A percentile compares a stretch with the other conserved stretches of the same genome.
Conservation (phyloP, 495 filamentous ascomycete genomes). For the Penicillium lividum region DNA sequence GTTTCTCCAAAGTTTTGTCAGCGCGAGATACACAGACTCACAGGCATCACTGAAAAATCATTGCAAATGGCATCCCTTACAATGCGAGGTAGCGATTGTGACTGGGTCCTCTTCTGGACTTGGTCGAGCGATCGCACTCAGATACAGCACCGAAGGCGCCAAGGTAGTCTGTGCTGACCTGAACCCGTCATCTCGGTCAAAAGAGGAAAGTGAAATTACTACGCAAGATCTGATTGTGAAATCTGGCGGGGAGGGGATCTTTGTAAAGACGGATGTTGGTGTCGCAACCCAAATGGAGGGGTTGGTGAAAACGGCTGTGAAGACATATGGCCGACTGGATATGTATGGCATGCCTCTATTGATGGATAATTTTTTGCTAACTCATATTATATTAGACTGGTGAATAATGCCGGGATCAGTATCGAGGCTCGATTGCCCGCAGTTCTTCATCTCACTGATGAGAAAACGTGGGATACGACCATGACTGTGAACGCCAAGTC, state of each 20-base stretch:
- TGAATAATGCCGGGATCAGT: slow-evolving; percentile 56
- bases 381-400: slow-evolving; percentile 35
- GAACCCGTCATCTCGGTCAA: slow-evolving; percentile 26
- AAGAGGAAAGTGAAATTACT: slow-evolving; percentile 31
- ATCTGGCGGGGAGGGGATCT: slow-evolving; percentile 42
- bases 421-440: slow-evolving; percentile 23
- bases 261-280: slow-evolving; percentile 49
- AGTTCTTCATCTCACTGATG: slow-evolving; percentile 40
- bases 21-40: no score
- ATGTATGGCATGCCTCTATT: slow-evolving; percentile 32
- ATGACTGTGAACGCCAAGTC: slow-evolving; percentile 48
- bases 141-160: slow-evolving; percentile 46
- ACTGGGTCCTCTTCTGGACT: slow-evolving; percentile 52
- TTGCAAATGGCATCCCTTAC: slow-evolving; percentile 3
- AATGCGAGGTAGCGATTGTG: slow-evolving; percentile 45
- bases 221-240: slow-evolving; percentile 46
- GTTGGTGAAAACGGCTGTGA: slow-evolving; percentile 39
- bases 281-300: slow-evolving; percentile 37
- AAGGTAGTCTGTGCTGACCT: slow-evolving; percentile 52
- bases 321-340: slow-evolving; percentile 48
- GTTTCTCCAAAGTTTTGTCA: no score
- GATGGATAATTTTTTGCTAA: background rate
- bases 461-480: slow-evolving; percentile 44
- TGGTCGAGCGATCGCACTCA: slow-evolving; percentile 47
- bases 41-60: no score